Percentiles rank a stretch among this genome's conserved stretches.
Conservation (phyloP, 108 stramenopile species). For the Chaetoceros muelleri region DNA sequence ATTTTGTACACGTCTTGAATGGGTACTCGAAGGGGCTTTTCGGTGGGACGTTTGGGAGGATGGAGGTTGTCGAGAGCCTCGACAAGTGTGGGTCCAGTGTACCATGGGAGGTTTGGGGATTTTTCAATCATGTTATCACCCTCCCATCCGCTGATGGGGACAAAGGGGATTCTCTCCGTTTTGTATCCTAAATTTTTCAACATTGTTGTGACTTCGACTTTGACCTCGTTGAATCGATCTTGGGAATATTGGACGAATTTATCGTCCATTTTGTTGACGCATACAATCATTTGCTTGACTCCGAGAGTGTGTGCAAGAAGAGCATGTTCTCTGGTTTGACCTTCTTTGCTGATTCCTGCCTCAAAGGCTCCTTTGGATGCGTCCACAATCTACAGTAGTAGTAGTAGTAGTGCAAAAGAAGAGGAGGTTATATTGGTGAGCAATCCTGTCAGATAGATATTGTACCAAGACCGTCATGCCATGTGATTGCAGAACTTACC, state of each 20-base stretch:
- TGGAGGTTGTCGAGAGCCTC: conserved; percentile 85
- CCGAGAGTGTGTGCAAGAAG: conserved; percentile 91
- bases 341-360: conserved; percentile 81
- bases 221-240: conserved; percentile 84
- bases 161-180: conserved; percentile 82
- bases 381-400: conserved; percentile 34
- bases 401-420: conserved; percentile 7
- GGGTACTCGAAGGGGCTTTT: conserved; percentile 94
- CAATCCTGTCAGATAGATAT: neutral
- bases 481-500: conserved; percentile 9
- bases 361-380: conserved; percentile 82
- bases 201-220: conserved; percentile 47
- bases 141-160: conserved; percentile 92
- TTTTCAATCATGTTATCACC: conserved; percentile 93
- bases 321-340: conserved; percentile 90
- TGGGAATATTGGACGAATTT: conserved; percentile 77
- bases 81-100: conserved; percentile 85
- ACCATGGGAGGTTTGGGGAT: conserved; percentile 89
- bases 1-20: conserved; percentile 95
- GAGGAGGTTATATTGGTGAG: neutral
- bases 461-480: too few species aligned
- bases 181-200: conserved; percentile 67
- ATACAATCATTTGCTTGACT: conserved; percentile 95
- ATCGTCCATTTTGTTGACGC: conserved; percentile 96
- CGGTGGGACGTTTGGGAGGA: conserved; percentile 78